Evolutionary conservation across 2,329 filamentous ascomycete genomes (phyloP), one percentile per base, ranked within the genome.

Genomic region (Zasmidium angulare): DNA sequence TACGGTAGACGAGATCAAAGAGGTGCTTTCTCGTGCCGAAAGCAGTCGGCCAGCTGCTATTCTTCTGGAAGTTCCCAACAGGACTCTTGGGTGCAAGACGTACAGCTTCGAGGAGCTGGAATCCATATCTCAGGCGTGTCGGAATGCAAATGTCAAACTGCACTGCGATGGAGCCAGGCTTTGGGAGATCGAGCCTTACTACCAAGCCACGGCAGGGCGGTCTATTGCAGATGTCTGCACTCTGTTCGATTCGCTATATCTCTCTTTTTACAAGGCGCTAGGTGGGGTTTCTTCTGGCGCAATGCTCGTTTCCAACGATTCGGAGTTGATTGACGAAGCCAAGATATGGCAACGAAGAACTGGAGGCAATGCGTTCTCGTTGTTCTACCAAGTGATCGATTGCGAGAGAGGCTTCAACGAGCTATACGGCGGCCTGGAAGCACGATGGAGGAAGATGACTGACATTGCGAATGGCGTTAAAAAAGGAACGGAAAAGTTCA

Each of bases 141-240:
- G 40, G 21, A 20, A 48, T 43, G 58, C 61, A 12, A 53, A 55
- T 23, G 66, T 68, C 9, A 53, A 29, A 11, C 46, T 68, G 4
- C 66, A 68, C 40, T 59, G 57, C 51, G 66, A 68, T 58, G 66
- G 66, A 24, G 66, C 66, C 3, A 57, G 66, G 22, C 26, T 68
- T 3, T 67, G 66, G 66, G 66, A 68, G 49, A 66, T 66, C n/a
- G 66, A 67, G 53, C 66, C 66, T 3, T 67, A 62, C 40, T 68
- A 68, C 19, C 22, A 23, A 12, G 20, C 48, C 21, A 50, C 11
- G 12, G 48, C 22, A 17, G 48, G 48, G 4, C 17, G 17, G 14
- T 62, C 64, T 1, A 63, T 66, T 50, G 31, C 46, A 10, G 64
- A 68, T 19, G 49, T 68, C n/a, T 55, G 43, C n/a, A 3, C 20